phyloP scores from a whole-genome alignment of 1,139 yeast genomes.

The Taiozyma onychis region DNA sequence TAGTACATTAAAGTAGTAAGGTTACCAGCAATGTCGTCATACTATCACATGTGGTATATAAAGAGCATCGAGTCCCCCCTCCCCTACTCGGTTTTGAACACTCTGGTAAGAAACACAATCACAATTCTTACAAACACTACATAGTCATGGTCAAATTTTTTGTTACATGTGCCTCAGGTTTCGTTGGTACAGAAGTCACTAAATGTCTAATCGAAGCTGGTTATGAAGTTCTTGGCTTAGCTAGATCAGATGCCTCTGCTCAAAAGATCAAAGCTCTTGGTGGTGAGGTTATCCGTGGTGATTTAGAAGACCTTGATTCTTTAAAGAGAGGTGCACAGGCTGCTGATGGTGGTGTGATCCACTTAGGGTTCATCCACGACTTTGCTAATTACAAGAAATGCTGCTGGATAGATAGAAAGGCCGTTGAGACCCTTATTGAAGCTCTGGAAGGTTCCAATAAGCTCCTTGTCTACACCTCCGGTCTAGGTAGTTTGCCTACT shows the following conservation, averaged over 20 bases:
- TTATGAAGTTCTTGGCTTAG: constrained; percentile 21
- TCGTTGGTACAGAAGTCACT: constrained; percentile 21
- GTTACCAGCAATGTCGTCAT: too few relatives aligned
- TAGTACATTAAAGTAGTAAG: too few relatives aligned
- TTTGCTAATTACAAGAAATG: constrained; percentile 17
- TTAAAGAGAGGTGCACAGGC: constrained; percentile 20
- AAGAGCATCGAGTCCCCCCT: too few relatives aligned
- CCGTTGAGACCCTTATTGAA: constrained; percentile 23
- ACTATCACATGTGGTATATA: too few relatives aligned
- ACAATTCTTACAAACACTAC: neutral
- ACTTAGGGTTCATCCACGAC: constrained; percentile 29
- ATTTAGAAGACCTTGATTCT: neutral
- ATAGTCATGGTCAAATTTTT: constrained; percentile 16
- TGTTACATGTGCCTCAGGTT: constrained; percentile 28
- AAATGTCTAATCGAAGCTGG: constrained; percentile 14
- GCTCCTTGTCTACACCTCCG: constrained; percentile 21
- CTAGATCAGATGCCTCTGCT: constrained; percentile 24
- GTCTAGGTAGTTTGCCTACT: constrained; percentile 16
- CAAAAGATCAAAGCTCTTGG: constrained; percentile 20
- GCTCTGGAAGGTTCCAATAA: constrained; percentile 25
- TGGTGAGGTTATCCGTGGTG: constrained; percentile 7
- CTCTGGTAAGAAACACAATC: too few relatives aligned
- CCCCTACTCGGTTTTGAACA: too few relatives aligned
- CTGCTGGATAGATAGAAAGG: constrained; percentile 21
- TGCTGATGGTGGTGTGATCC: constrained; percentile 31